phyloP scores from a whole-genome alignment of 768 basidiomycete species.

The Tephrocybe sp. region DNA sequence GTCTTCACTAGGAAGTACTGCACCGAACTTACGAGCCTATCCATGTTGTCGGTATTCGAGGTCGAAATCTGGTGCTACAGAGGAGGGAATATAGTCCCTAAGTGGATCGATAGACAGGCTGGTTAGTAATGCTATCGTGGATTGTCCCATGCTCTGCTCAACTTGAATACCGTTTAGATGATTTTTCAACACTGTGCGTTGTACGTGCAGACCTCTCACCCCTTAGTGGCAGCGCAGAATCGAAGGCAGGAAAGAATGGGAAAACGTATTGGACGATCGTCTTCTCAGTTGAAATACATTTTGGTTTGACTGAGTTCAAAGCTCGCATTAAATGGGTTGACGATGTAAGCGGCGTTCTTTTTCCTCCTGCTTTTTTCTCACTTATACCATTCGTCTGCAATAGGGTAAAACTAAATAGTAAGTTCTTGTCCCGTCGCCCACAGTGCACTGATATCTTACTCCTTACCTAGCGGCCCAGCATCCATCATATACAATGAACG shows the following conservation, averaged over 20 bases:
- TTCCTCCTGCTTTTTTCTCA: not conserved
- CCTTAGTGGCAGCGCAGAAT: constrained; percentile 64
- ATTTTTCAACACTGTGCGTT: constrained; percentile 74
- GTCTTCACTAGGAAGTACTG: constrained; percentile 82
- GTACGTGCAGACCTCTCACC: constrained; percentile 78
- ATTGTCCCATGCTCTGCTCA: not conserved
- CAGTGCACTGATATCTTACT: not conserved
- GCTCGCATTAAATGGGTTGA: constrained; percentile 83
- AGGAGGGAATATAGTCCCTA: constrained; percentile 66
- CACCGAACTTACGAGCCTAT: constrained; percentile 74
- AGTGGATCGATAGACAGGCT: constrained; percentile 68
- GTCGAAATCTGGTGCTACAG: constrained; percentile 85
- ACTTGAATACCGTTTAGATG: constrained; percentile 34
- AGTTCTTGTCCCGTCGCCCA: constrained; percentile 22
- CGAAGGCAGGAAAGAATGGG: constrained; percentile 61
- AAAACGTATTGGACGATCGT: constrained; percentile 83
- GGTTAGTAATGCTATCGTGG: constrained; percentile 30
- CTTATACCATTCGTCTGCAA: not conserved
- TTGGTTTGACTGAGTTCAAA: constrained; percentile 78
- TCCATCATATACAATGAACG: constrained; percentile 82
- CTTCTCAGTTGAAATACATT: constrained; percentile 81
- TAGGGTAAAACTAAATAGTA: constrained; percentile 75
- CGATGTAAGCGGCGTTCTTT: constrained; percentile 52
- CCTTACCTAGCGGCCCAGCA: constrained; percentile 61
- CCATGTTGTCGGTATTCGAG: constrained; percentile 76